A percentile compares a stretch with the other conserved stretches of the same genome.
phyloP scores from a whole-genome alignment of 2,329 filamentous ascomycete species.

The Neonectria magnoliae region DNA sequence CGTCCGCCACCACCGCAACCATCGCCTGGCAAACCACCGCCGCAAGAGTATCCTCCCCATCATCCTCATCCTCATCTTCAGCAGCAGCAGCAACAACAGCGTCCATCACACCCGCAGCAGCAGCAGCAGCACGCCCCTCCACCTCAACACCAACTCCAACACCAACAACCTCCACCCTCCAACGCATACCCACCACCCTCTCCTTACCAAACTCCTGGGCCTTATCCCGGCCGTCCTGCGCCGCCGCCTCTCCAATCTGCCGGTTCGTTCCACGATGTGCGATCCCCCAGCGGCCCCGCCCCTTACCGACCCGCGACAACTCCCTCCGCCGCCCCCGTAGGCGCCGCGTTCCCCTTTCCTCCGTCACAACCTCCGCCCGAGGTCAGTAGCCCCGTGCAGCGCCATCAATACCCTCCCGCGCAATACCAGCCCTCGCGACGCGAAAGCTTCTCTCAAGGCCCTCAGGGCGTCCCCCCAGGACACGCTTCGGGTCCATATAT shows the following conservation, averaged over 20 bases:
- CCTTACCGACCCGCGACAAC: constrained; percentile 62
- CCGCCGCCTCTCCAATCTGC: constrained; percentile 59
- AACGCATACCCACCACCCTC: constrained; percentile 51
- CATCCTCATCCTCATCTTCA: constrained; percentile 41
- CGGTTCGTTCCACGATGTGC: constrained; percentile 56
- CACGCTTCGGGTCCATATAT: constrained; percentile 53
- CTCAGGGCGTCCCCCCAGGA: constrained; percentile 37
- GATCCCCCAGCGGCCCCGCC: constrained; percentile 60
- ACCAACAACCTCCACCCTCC: constrained; percentile 38
- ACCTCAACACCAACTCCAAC: constrained; percentile 19
- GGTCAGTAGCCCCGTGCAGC: constrained; percentile 61
- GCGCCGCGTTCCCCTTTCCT: constrained; percentile 63
- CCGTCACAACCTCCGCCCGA: constrained; percentile 53
- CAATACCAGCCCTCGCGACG: constrained; percentile 54
- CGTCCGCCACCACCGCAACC: constrained; percentile 58
- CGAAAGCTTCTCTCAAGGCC: constrained; percentile 58
- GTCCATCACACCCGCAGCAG: constrained; percentile 43
- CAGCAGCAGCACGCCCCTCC: constrained; percentile 35
- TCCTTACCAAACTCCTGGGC: constrained; percentile 52
- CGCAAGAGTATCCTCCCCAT: constrained; percentile 55
- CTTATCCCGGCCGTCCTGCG: constrained; percentile 56
- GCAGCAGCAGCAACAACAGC: constrained; percentile 42
- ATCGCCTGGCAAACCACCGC: constrained; percentile 58
- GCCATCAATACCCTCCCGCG: constrained; percentile 61
- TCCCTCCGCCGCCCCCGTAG: constrained; percentile 51